These are phyloP conservation scores for Trypanosoma conorhini DNA, from an alignment of 208 protist genomes.

Conservation along the genomic window DNA sequence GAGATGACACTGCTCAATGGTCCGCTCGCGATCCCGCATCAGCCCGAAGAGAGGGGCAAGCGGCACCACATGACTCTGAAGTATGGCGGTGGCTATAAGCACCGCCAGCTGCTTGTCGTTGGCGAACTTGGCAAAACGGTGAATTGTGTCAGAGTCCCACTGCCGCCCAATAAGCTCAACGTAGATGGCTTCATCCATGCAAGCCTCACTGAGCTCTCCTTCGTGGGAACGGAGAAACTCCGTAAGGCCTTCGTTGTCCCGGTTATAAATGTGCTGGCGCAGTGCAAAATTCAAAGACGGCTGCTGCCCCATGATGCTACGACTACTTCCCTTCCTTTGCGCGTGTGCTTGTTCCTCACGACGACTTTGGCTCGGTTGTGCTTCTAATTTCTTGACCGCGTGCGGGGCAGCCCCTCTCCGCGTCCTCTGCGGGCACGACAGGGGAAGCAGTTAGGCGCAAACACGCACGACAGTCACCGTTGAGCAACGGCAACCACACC, in stretches of 20 bases:
- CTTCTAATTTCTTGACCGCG: not conserved
- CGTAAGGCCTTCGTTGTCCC: slow-evolving; percentile 41
- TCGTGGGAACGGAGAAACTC: slow-evolving; percentile 28
- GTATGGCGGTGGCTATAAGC: slow-evolving; percentile 53
- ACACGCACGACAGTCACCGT: too few species aligned
- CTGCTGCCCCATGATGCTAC: slow-evolving; percentile 55
- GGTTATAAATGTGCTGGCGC: slow-evolving; percentile 65
- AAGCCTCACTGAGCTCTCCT: slow-evolving; percentile 39
- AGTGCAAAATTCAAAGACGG: slow-evolving; percentile 46
- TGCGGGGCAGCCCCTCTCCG: not conserved
- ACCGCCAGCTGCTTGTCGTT: slow-evolving; percentile 73
- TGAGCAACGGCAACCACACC: too few species aligned
- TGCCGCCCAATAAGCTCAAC: slow-evolving; percentile 56
- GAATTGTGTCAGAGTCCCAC: slow-evolving; percentile 51
- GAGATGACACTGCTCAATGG: slow-evolving; percentile 59
- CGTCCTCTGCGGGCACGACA: not conserved
- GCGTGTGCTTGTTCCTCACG: not conserved
- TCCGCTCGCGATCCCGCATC: slow-evolving; percentile 48
- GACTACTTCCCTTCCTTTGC: not conserved
- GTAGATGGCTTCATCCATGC: slow-evolving; percentile 53
- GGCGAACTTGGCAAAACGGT: slow-evolving; percentile 50
- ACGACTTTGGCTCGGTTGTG: not conserved
- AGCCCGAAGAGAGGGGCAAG: slow-evolving; percentile 48
- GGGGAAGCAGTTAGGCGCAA: not conserved
- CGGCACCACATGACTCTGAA: slow-evolving; percentile 55